Conservation (phyloP, 768 basidiomycete genomes). For the Lactifluus rugatus region DNA sequence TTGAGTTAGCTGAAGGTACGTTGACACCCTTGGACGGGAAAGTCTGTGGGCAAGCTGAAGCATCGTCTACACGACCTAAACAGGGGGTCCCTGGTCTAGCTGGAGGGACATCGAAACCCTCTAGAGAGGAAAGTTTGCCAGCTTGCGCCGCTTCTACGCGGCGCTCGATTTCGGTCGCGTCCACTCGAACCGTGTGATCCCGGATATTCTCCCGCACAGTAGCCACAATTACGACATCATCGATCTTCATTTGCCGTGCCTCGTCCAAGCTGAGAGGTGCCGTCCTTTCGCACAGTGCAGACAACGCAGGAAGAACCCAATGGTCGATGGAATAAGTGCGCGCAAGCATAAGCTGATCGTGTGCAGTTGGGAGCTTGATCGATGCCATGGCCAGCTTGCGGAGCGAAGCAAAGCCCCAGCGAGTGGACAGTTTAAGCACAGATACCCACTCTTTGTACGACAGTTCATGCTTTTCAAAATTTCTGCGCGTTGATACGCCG, state of each 20-base stretch:
- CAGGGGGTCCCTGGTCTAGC: background rate
- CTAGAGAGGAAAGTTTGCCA: too few relatives aligned
- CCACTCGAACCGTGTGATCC: background rate
- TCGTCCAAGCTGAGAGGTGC: too few relatives aligned
- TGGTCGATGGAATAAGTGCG: background rate
- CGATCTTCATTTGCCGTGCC: too few relatives aligned
- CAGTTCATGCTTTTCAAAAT: background rate
- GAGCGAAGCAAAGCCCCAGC: slow-evolving; percentile 25
- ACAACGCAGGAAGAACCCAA: background rate
- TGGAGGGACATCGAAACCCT: background rate
- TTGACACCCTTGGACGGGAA: too few relatives aligned
- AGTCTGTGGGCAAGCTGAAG: too few relatives aligned
- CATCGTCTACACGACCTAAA: background rate
- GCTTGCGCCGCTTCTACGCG: too few relatives aligned
- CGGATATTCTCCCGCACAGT: too few relatives aligned
- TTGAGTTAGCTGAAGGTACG: too few relatives aligned
- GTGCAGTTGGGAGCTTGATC: background rate
- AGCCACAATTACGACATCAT: too few relatives aligned
- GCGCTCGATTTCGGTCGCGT: too few relatives aligned
- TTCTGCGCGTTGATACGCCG: background rate
- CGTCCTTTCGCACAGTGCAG: background rate
- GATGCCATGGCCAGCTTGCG: slow-evolving; percentile 12
- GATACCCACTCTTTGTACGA: slow-evolving; percentile 19
- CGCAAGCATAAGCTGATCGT: slow-evolving; percentile 1
- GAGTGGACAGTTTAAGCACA: slow-evolving; percentile 3